Base-by-base conservation (phyloP, 2,329 filamentous ascomycete genomes). In the Sporothrix luriei region DNA sequence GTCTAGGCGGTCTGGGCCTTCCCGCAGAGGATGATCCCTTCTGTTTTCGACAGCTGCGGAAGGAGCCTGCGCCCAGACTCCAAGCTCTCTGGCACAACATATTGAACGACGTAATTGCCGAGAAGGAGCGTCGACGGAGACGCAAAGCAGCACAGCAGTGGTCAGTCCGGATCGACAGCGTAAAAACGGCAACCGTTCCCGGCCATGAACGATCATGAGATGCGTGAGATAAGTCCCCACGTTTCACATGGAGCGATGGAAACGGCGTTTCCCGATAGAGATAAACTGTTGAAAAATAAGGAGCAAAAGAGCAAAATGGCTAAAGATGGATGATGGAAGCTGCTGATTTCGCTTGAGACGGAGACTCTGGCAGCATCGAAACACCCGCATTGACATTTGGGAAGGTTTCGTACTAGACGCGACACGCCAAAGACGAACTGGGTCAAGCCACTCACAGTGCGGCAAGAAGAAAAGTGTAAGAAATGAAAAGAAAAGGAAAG, bases 331-430 rank as follows among this genome's bases (percentile, higher is more conserved):
- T 33, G 33, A 33, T 33, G 33, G 33, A 33, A 33, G 6, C 33
- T 33, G 33, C 16, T 48, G 46, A 48, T 48, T 48, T 48, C 26
- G 40, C 46, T 49, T 3, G 5, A 33, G 33, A 33, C n/a, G 5
- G 21, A 10, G n/a, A 19, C 54, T 65, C 49, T 65, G n/a, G n/a
- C n/a, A n/a, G n/a, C n/a, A n/a, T n/a, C 48, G 40, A 64, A 64
- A 48, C 59, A 64, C 11, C 26, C 38, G 55, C 55, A 61, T n/a
- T 29, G 33, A 13, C 59, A 40, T 11, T 19, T 64, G n/a, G 59
- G 59, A 48, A 29, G 40, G 14, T 48, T 48, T 62, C 38, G 59
- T 61, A 46, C 38, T 9, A 46, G 40, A 62, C 33, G 40, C 33
- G 24, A 24, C 55, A 40, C 14, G 11, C 40, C 24, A 40, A 40